Evolutionary conservation across 2,329 filamentous ascomycete genomes (phyloP).

Genomic region (Neocucurbitaria cava): DNA sequence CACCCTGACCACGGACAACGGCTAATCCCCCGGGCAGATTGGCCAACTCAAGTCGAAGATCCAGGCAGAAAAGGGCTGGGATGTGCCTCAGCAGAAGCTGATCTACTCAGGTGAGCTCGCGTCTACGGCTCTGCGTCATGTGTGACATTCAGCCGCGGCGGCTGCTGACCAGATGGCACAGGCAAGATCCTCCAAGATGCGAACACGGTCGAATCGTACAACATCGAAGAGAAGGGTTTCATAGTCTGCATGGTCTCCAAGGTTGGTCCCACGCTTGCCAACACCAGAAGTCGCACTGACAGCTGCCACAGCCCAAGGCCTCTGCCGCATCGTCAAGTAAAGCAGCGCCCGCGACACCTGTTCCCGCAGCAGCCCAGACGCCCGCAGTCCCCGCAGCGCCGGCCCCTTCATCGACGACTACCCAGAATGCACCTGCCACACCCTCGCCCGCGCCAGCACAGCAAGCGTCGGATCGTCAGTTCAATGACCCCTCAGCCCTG

Average conservation of each 20-base stretch:
- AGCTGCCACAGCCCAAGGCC: slow-evolving; percentile 70
- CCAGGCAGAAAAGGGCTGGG: slow-evolving; percentile 90
- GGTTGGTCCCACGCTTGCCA: slow-evolving; percentile 60
- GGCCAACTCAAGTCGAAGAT: slow-evolving; percentile 93
- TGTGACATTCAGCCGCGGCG: slow-evolving; percentile 21
- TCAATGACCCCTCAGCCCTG: slow-evolving; percentile 80
- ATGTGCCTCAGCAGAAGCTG: slow-evolving; percentile 87
- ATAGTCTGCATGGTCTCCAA: slow-evolving; percentile 99
- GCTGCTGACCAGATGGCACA: slow-evolving; percentile 51
- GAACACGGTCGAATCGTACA: slow-evolving; percentile 94
- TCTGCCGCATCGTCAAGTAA: slow-evolving; percentile 57
- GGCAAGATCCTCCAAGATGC: slow-evolving; percentile 99
- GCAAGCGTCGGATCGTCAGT: slow-evolving; percentile 51
- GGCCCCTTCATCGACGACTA: slow-evolving; percentile 54
- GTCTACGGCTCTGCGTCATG: slow-evolving; percentile 4
- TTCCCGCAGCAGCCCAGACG: slow-evolving; percentile 54
- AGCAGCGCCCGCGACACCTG: slow-evolving; percentile 65
- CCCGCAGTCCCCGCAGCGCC: slow-evolving; percentile 65
- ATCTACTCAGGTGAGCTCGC: slow-evolving; percentile 87
- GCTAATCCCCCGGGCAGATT: slow-evolving; percentile 64
- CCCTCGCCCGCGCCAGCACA: slow-evolving; percentile 58
- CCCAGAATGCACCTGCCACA: slow-evolving; percentile 58
- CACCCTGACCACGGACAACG: slow-evolving; percentile 15
- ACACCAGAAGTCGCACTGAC: slow-evolving; percentile 23
- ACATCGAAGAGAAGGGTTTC: slow-evolving; percentile 99